Base-by-base conservation (phyloP, 139 green algal genomes). In the Closterium sp. region DNA sequence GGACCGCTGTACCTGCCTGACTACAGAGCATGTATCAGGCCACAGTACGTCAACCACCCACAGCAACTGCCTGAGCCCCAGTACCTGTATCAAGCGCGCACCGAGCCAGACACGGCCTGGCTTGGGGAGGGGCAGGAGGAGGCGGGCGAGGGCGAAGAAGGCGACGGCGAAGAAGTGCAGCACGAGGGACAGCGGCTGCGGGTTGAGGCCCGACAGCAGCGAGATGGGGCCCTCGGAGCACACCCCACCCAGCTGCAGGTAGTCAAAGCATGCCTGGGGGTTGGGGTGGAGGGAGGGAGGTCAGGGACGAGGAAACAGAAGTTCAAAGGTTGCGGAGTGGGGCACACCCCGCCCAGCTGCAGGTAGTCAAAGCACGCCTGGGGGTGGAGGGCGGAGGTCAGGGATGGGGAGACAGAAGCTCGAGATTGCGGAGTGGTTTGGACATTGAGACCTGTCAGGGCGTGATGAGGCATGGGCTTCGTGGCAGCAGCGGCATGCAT, bases 111-210 rank as follows among this genome's bases (percentile, higher is more conserved):
- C 88, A 83, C 87, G 33, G 23, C 83, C 91, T 36, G 97, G 92
- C 5, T 96, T 98, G 83, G 97, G 97, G 1, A 97, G 90, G 12
- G 97, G 97, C 36, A 95, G 66, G 83, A 99, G 94, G 90, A 99
- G 95, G 10, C 97, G 95, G 4, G 97, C 96, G 19, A 99, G 95
- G 31, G 97, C 97, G 88, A 96, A 99, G 23, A 99, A 86, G 2
- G 97, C 97, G 34, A 98, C 98, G 93, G 96, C 97, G 95, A 99
- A 99, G 94, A 99, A 99, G 95, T 99, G 98, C 93, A 95, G 95
- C 34, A 99, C 97, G 3, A 99, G 96, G 19, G 97, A 93, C 0
- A 95, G 96, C 21, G 98, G 98, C 25, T 94, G 94, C 0, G 98
- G 98, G 93, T 98, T 98, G 9, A 99, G 94, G 2, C 93, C 91